Conservation (phyloP, 768 basidiomycete species). For the Crucibulum laeve region DNA sequence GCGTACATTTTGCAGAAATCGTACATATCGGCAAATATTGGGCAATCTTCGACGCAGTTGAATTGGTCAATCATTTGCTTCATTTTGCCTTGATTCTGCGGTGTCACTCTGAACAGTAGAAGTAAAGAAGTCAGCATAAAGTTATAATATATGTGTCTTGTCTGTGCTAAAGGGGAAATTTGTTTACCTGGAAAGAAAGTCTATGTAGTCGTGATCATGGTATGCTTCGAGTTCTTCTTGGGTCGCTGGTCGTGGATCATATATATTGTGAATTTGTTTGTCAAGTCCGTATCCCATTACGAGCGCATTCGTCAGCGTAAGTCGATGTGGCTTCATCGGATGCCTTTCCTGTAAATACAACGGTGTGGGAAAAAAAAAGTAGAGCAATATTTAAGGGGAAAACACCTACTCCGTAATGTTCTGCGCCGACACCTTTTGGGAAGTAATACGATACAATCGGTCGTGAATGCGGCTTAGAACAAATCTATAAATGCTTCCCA, state of each 20-base stretch:
- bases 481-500: slow-evolving; percentile 20
- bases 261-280: slow-evolving; percentile 90
- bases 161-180: background rate
- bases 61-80: slow-evolving; percentile 76
- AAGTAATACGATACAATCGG: slow-evolving; percentile 96
- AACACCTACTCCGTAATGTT: slow-evolving; percentile 87
- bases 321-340: slow-evolving; percentile 96
- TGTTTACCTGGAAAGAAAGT: slow-evolving; percentile 84
- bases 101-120: slow-evolving; percentile 69
- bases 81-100: slow-evolving; percentile 66
- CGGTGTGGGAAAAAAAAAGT: background rate
- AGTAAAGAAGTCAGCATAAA: no score
- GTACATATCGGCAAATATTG: slow-evolving; percentile 92
- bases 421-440: slow-evolving; percentile 88
- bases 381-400: background rate
- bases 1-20: slow-evolving; percentile 94
- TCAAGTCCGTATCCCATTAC: slow-evolving; percentile 96
- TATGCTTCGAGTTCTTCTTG: slow-evolving; percentile 86
- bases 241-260: slow-evolving; percentile 85
- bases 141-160: background rate
- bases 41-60: slow-evolving; percentile 97
- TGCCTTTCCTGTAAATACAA: slow-evolving; percentile 73
- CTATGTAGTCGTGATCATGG: slow-evolving; percentile 93
- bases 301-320: slow-evolving; percentile 94
- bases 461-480: slow-evolving; percentile 59